Base-by-base conservation (phyloP, 768 basidiomycete species). In the Postia placenta region DNA sequence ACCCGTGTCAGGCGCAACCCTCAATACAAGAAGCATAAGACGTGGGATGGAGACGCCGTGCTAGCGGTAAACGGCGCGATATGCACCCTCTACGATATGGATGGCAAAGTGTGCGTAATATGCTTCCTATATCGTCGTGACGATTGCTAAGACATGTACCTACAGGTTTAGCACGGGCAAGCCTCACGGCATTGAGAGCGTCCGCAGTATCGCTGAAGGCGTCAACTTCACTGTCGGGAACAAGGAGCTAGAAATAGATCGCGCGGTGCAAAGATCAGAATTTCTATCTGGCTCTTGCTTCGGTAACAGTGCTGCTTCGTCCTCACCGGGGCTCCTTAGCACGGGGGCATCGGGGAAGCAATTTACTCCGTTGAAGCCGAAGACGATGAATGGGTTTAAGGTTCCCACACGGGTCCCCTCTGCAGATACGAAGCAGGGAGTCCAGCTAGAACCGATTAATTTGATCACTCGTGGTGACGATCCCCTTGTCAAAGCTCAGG, bases 21-120 rank as follows among this genome's bases (percentile, higher is more conserved):
- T 38, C 86, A 90, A 64, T 70, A 73, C 33, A 87, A 80, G 69
- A 93, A 93, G 66, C 83, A 92, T 59, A 91, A 92, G 64, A 91
- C 86, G 0, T 94, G 92, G 92, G 90, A 93, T 45, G 90, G 87
- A 30, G 88, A 85, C 58, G 83, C 74, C 30, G 73, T 85, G n/a
- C 71, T 88, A 4, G 77, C 79, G 9, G 69, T 80, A 15, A 73
- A 58, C 49, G 67, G 63, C 39, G 46, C 44, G 6, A 62, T 69
- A 57, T 76, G 74, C 42, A 74, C 68, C 3, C 64, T 88, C 23
- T 79, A 79, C 50, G 80, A 85, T 56, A 61, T 69, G 6, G 83
- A 88, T 45, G 84, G 85, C 20, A 80, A 77, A 70, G 61, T 72
- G 87, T 87, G 27, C 37, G 37, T 46, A 11, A 12, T n/a, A n/a